Percentiles rank a stretch among this genome's conserved stretches.
Evolutionary conservation across 305 asterid species (phyloP).

Genomic region (Solanum aculeatissimum): DNA sequence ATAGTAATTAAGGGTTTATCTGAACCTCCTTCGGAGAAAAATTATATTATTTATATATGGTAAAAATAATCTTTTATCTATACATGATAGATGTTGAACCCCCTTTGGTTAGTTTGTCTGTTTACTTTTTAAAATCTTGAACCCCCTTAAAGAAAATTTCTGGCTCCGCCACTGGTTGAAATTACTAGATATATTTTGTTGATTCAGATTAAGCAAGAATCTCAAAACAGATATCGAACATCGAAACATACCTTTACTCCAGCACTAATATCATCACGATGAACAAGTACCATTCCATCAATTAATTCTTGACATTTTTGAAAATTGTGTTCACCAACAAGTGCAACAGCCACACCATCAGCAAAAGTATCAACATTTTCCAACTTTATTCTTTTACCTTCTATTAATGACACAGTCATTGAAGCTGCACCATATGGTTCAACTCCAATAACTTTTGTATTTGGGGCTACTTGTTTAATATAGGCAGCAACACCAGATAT

Average conservation of each 20-base stretch:
- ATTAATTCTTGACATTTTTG: slow-evolving; percentile 55
- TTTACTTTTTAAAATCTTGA: too few relatives aligned
- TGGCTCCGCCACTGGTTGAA: too few relatives aligned
- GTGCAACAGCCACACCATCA: slow-evolving; percentile 88
- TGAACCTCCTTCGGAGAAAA: too few relatives aligned
- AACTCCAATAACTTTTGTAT: slow-evolving; percentile 73
- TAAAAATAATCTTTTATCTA: too few relatives aligned
- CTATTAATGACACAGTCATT: slow-evolving; percentile 66
- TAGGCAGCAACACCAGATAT: slow-evolving; percentile 82
- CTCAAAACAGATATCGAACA: neutral
- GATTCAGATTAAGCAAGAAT: too few relatives aligned
- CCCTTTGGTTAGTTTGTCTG: too few relatives aligned
- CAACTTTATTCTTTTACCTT: slow-evolving; percentile 50
- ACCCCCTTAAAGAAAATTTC: too few relatives aligned
- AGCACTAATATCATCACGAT: slow-evolving; percentile 80
- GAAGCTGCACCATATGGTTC: slow-evolving; percentile 91
- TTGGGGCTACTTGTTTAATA: slow-evolving; percentile 61
- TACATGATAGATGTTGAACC: too few relatives aligned
- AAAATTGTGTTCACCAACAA: slow-evolving; percentile 67
- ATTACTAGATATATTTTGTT: too few relatives aligned
- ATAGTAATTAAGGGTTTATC: too few relatives aligned
- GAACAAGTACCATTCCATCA: slow-evolving; percentile 78
- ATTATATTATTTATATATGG: too few relatives aligned
- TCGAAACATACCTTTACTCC: slow-evolving; percentile 51
- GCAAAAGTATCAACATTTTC: slow-evolving; percentile 93